These are phyloP conservation scores for Tulasnella sp. DNA, from an alignment of 768 basidiomycete species.

Conservation along the genomic window DNA sequence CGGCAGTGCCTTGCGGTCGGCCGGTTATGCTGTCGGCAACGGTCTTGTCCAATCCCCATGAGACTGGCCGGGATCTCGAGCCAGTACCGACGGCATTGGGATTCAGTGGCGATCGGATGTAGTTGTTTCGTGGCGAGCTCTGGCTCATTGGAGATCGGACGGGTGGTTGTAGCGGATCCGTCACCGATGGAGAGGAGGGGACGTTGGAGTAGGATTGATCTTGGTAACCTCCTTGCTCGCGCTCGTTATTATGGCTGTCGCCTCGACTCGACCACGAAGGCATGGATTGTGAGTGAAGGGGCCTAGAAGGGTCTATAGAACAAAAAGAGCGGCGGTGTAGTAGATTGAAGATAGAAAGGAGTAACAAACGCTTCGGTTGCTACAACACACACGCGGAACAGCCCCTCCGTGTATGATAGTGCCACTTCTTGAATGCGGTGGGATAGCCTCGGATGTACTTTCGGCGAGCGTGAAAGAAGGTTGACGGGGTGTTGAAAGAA, in stretches of 20 bases:
- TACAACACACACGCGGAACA: no score
- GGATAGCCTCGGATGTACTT: no score
- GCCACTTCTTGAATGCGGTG: no score
- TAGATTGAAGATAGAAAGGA: neutral
- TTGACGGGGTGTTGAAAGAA: no score
- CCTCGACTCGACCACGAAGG: conserved; percentile 4
- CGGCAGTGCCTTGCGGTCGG: neutral
- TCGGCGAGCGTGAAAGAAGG: no score
- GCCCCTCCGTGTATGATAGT: no score
- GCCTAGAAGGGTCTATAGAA: neutral
- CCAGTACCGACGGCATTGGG: conserved; percentile 3
- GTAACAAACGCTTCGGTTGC: neutral
- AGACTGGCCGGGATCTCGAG: conserved; percentile 1
- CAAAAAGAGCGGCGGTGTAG: neutral
- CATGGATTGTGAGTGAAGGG: conserved; percentile 7
- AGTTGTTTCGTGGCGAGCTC: neutral
- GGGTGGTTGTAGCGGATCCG: conserved; percentile 4
- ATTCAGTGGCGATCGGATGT: conserved; percentile 14
- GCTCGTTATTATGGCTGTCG: neutral
- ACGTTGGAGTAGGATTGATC: conserved; percentile 11
- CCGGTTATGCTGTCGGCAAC: neutral
- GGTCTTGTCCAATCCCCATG: conserved; percentile 1
- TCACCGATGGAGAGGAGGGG: conserved; percentile 3
- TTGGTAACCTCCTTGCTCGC: neutral
- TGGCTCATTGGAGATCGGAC: neutral